Evolutionary conservation across 805 yeast genomes (phyloP).

Genomic region (Candida argentea): DNA sequence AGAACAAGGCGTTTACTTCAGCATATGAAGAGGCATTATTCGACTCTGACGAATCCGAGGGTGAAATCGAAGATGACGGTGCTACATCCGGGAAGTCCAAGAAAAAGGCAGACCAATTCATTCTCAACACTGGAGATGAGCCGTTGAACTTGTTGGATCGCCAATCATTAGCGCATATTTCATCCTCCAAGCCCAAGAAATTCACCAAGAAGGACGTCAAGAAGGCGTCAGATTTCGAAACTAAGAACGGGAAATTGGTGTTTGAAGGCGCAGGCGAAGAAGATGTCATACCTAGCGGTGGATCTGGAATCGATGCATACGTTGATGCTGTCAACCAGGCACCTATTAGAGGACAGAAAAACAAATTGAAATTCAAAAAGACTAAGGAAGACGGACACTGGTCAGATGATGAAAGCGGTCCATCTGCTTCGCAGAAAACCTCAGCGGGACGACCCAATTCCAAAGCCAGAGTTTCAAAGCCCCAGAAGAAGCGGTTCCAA

Average conservation of each 20-base stretch:
- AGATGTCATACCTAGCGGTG: slow-evolving; percentile 26
- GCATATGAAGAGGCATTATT: slow-evolving; percentile 91
- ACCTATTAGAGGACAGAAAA: slow-evolving; percentile 89
- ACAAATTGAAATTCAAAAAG: slow-evolving; percentile 79
- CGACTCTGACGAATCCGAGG: slow-evolving; percentile 55
- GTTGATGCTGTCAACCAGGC: slow-evolving; percentile 89
- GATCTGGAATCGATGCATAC: slow-evolving; percentile 76
- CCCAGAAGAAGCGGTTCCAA: slow-evolving; percentile 41
- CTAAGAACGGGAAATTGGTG: slow-evolving; percentile 59
- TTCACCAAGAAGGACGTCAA: slow-evolving; percentile 34
- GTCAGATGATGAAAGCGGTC: slow-evolving; percentile 38
- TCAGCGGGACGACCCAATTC: slow-evolving; percentile 7
- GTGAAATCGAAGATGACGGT: slow-evolving; percentile 44
- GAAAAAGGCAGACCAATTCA: slow-evolving; percentile 46
- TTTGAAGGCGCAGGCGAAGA: slow-evolving; percentile 42
- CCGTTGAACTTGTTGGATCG: slow-evolving; percentile 88
- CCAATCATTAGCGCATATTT: slow-evolving; percentile 75
- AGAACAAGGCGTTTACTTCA: slow-evolving; percentile 52
- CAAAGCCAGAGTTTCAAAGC: slow-evolving; percentile 22
- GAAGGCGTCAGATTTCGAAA: slow-evolving; percentile 33
- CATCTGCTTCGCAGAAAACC: slow-evolving; percentile 24
- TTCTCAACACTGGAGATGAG: slow-evolving; percentile 61
- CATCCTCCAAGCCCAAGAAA: slow-evolving; percentile 75
- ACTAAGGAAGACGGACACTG: slow-evolving; percentile 37
- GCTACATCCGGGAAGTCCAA: no score